Evolutionary conservation across 805 yeast species (phyloP).

Genomic region (Candida ovalis): DNA sequence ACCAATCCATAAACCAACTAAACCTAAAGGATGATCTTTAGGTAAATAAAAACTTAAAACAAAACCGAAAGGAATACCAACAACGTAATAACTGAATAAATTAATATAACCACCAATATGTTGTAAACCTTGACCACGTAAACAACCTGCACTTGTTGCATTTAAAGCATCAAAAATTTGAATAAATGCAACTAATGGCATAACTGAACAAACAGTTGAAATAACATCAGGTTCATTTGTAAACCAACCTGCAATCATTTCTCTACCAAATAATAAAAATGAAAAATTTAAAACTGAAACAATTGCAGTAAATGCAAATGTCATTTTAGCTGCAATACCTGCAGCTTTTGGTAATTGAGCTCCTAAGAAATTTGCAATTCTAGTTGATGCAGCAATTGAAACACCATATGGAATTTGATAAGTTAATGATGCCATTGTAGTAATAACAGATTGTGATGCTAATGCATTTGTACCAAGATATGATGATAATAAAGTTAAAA

Average conservation of each 20-base stretch:
- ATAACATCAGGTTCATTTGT: conserved; percentile 30
- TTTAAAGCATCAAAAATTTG: conserved; percentile 49
- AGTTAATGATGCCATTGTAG: conserved; percentile 62
- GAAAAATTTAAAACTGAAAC: conserved; percentile 25
- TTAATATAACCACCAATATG: conserved; percentile 52
- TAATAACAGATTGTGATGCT: conserved; percentile 72
- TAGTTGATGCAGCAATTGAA: conserved; percentile 70
- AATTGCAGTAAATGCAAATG: conserved; percentile 22
- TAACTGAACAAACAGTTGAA: conserved; percentile 21
- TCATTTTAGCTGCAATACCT: conserved; percentile 23
- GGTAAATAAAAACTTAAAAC: conserved; percentile 50
- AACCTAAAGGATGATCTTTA: conserved; percentile 32
- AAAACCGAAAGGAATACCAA: conserved; percentile 67
- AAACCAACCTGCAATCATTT: conserved; percentile 27
- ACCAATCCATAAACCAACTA: conserved; percentile 35
- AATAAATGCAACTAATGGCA: conserved; percentile 31
- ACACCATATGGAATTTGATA: conserved; percentile 77
- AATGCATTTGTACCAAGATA: conserved; percentile 57
- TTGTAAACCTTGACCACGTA: conserved; percentile 58
- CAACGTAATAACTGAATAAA: conserved; percentile 57
- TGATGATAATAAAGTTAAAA: conserved; percentile 65
- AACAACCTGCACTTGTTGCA: conserved; percentile 48
- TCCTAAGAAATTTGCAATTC: conserved; percentile 75
- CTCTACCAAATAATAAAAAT: conserved; percentile 24
- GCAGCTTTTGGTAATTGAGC: conserved; percentile 39